Evolutionary conservation across 75 land plant genomes (phyloP).

Genomic region (Adiantum capillusveneris): DNA sequence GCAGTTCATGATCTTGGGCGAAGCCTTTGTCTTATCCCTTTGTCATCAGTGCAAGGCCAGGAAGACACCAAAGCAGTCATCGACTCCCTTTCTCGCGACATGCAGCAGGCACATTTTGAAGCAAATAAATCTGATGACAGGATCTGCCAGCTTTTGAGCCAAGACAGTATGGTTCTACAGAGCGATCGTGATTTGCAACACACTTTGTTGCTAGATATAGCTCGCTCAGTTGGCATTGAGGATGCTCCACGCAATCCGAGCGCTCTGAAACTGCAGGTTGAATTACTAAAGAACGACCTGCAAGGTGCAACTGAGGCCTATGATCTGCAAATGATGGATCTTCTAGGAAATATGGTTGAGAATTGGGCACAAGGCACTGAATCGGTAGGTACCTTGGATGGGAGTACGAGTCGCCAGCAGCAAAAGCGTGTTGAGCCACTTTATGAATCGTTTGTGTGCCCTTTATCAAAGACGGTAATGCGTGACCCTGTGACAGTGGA

Average conservation of each 20-base stretch:
- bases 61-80: slow-evolving; percentile 31
- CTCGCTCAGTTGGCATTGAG: slow-evolving; percentile 32
- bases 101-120: slow-evolving; percentile 28
- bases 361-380: slow-evolving; percentile 10
- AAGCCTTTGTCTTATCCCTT: slow-evolving; percentile 31
- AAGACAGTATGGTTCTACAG: slow-evolving; percentile 11
- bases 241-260: slow-evolving; percentile 14
- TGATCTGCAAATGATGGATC: slow-evolving; percentile 19
- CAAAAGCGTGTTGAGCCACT: slow-evolving; percentile 47
- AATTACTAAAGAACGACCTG: slow-evolving; percentile 20
- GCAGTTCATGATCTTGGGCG: slow-evolving; percentile 33
- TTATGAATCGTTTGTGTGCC: slow-evolving; percentile 71
- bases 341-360: slow-evolving; percentile 26
- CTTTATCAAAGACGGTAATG: slow-evolving; percentile 70
- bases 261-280: slow-evolving; percentile 30
- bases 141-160: slow-evolving; percentile 20
- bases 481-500: slow-evolving; percentile 77
- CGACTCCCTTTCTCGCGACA: slow-evolving; percentile 25
- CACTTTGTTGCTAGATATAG: slow-evolving; percentile 19
- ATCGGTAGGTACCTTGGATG: slow-evolving; percentile 8
- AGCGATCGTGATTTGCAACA: slow-evolving; percentile 21
- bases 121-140: slow-evolving; percentile 22
- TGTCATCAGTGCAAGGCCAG: slow-evolving; percentile 24
- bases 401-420: slow-evolving; percentile 2
- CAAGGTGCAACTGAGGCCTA: slow-evolving; percentile 18